Percentiles rank a stretch among this genome's conserved stretches.
phyloP scores from a whole-genome alignment of 139 green algal species.

The Tetradesmus obliquus region DNA sequence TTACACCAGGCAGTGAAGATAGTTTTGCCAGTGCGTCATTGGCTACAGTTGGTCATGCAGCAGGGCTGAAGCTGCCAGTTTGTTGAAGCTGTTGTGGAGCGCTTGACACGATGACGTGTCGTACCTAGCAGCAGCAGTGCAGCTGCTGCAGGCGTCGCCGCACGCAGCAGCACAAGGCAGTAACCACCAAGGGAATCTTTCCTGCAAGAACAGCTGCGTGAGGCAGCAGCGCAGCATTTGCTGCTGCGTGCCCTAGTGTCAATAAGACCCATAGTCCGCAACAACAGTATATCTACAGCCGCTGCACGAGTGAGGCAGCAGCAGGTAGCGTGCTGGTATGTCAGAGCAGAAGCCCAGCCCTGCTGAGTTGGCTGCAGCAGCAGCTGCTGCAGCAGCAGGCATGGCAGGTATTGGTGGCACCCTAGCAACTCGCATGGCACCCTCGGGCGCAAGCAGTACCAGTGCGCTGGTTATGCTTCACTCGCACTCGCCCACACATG shows the following conservation, averaged over 20 bases:
- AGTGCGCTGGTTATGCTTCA: conserved; percentile 13
- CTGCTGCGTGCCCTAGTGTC: background rate
- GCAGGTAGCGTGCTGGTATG: background rate
- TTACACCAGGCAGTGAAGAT: no score
- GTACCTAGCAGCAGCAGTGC: background rate
- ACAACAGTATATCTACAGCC: background rate
- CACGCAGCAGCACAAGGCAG: conserved; percentile 6
- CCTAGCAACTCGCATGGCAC: conserved; percentile 17
- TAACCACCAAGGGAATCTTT: background rate
- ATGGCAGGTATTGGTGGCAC: background rate
- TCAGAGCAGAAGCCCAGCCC: background rate
- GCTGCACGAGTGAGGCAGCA: background rate
- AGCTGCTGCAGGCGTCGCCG: background rate
- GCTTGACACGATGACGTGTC: background rate
- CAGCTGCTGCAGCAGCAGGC: conserved; percentile 26
- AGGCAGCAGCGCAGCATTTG: background rate
- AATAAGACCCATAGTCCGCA: background rate
- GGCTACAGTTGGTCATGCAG: background rate
- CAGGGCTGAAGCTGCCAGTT: background rate
- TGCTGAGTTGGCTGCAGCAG: background rate
- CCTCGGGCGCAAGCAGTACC: conserved; percentile 31
- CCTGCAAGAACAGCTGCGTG: background rate
- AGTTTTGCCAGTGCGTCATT: background rate
- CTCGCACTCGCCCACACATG: conserved; percentile 7
- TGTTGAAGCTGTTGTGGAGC: background rate